Base-by-base conservation (phyloP, 148 eudicot genomes). In the Dianthus caryophyllus region DNA sequence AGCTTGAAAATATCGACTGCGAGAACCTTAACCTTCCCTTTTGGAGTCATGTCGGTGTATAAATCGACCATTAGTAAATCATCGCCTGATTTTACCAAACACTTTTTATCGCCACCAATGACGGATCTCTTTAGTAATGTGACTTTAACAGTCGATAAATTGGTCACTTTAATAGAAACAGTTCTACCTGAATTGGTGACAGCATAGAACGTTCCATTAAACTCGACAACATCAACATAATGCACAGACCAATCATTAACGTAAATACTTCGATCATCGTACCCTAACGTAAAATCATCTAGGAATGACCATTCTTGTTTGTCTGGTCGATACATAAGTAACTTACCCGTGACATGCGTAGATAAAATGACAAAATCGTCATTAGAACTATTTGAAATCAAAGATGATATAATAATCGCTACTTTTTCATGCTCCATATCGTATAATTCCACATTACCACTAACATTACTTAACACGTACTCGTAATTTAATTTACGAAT, bases 101-200 rank as follows among this genome's bases (percentile, higher is more conserved):
- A 68, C 39, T 76, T 76, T 61, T 67, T 71, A 67, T 71, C 58
- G 6, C 79, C 79, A 0, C 79, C 79, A 1, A 76, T 71, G 0
- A 76, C 71, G 2, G 79, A 46, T 2, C 61, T 76, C n/a, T 61
- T 52, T 33, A 71, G 9, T n/a, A 76, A 18, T 4, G 68, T 66
- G 4, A 76, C 76, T 0, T 25, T 7, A 7, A 33, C 56, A 2
- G 22, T 29, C 0, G 65, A 48, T 16, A 11, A 53, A n/a, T 13
- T 27, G 8, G 17, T 63, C 0, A 67, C 68, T 5, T 66, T 67
- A 43, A 76, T 71, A 15, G 72, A 36, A 24, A 76, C 79, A 0
- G 79, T 76, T 36, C 75, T 66, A 53, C 79, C 79, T 0, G 79
- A 76, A 71, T 76, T 71, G 5, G 79, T 76, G 7, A 76, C 76